Base-by-base conservation (phyloP, 768 basidiomycete species). In the Leccinum longicurvipes region DNA sequence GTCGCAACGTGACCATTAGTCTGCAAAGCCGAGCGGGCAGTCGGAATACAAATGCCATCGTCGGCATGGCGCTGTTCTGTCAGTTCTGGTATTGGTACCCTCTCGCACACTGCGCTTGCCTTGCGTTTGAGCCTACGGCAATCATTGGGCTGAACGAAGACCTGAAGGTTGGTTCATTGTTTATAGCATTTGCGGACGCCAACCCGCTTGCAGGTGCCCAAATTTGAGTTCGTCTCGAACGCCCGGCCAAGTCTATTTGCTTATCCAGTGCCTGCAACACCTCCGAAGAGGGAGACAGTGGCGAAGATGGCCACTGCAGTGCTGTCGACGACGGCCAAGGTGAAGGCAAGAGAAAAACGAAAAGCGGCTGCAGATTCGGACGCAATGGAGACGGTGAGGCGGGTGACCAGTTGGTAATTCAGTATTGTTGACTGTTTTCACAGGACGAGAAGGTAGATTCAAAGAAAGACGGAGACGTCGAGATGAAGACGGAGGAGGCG, bases 81-180 rank as follows among this genome's bases (percentile, higher is more conserved):
- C 97, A 99, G 72, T 98, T 99, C 75, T 99, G 97, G 97, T 98
- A 98, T 71, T 99, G 97, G 97, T 99, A 95, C 74, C 97, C 97
- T 31, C 77, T 98, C 25, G 93, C 94, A 14, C 95, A 98, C 66
- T 93, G 90, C 59, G 89, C 91, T 15, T 90, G 88, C 63, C 75
- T 99, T 60, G 88, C 95, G 2, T 98, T 99, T 72, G 89, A 92
- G 54, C 95, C 97, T 3, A 99, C 97, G 14, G 94, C 89, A 9
- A 87, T 99, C 54, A 93, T 99, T 63, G 96, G 93, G 28, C 73
- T 98, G 55, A 89, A 93, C 64, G 86, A 82, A 58, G 84, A 94
- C 58, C 75, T 98, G 50, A 89, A 91, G 80, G 91, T 93, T 60
- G 25, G 79, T 62, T 23, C 3, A 34, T 53, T 19, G 19, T 50